phyloP scores from a whole-genome alignment of 1,284 basidiomycete species.

The Tremellales sp. region DNA sequence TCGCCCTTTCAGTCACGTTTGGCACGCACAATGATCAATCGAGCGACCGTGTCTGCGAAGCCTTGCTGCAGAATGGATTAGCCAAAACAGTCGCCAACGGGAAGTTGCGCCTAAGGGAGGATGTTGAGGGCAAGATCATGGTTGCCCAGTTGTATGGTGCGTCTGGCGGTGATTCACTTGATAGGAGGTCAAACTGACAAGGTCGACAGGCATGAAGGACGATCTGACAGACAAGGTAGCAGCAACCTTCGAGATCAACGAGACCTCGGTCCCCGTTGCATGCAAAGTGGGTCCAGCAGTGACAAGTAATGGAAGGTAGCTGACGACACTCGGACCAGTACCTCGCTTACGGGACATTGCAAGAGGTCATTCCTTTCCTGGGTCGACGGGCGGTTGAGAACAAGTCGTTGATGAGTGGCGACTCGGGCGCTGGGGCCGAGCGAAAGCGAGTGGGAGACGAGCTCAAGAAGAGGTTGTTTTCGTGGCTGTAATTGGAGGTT shows the following conservation, averaged over 20 bases:
- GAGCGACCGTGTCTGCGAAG: conserved; percentile 59
- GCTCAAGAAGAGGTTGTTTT: conserved; percentile 54
- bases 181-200: background rate
- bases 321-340: conserved; percentile 52
- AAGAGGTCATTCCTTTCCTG: conserved; percentile 72
- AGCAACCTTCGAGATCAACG: conserved; percentile 54
- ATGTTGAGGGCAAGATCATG: conserved; percentile 63
- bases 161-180: conserved; percentile 25
- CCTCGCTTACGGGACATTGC: conserved; percentile 73
- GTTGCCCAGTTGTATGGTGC: conserved; percentile 81
- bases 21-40: conserved; percentile 81
- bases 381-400: conserved; percentile 74
- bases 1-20: conserved; percentile 67
- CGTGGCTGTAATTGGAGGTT: conserved; percentile 2
- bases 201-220: conserved; percentile 68
- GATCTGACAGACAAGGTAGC: conserved; percentile 69
- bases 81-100: conserved; percentile 41
- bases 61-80: conserved; percentile 59
- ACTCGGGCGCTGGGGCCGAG: conserved; percentile 59
- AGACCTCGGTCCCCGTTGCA: conserved; percentile 62
- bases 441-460: conserved; percentile 55
- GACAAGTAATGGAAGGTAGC: too few species aligned
- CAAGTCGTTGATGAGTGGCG: conserved; percentile 59
- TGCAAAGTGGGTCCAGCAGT: conserved; percentile 61
- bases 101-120: conserved; percentile 49